Conservation (phyloP, 352 stramenopile species). For the Phytophthora capsici region DNA sequence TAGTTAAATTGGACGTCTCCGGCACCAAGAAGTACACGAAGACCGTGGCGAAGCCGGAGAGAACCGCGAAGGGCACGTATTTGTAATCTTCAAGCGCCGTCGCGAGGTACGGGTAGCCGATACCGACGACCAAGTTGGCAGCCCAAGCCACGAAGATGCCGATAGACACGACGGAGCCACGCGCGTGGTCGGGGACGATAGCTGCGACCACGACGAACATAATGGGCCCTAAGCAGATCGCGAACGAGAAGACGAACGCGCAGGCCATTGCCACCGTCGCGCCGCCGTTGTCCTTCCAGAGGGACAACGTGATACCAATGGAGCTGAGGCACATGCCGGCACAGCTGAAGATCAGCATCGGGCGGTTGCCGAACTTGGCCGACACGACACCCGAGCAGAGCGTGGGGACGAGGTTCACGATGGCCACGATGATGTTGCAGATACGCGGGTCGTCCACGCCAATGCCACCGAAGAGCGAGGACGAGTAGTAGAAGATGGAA, state of each 20-base stretch:
- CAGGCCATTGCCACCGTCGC: constrained; percentile 36
- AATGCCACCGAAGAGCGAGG: constrained; percentile 39
- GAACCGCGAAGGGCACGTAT: constrained; percentile 42
- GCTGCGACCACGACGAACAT: constrained; percentile 50
- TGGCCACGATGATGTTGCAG: constrained; percentile 44
- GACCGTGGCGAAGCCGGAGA: constrained; percentile 21
- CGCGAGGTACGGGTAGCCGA: constrained; percentile 49
- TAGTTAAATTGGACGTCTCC: constrained; percentile 47
- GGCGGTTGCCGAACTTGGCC: constrained; percentile 41
- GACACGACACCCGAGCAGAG: constrained; percentile 31
- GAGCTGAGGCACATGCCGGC: constrained; percentile 38
- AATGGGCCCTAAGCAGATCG: constrained; percentile 36
- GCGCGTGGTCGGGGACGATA: constrained; percentile 43
- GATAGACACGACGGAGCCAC: constrained; percentile 39
- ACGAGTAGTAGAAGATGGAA: constrained; percentile 61
- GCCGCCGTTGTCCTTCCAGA: constrained; percentile 16
- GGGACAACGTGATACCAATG: constrained; percentile 43
- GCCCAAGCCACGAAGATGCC: constrained; percentile 43
- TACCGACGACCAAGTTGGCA: constrained; percentile 45
- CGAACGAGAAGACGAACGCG: constrained; percentile 36
- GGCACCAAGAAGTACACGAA: constrained; percentile 43
- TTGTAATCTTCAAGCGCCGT: constrained; percentile 35
- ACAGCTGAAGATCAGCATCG: constrained; percentile 42
- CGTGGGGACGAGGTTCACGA: constrained; percentile 44
- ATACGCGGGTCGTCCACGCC: constrained; percentile 40